A percentile compares a stretch with the other conserved stretches of the same genome.
These are phyloP conservation scores for Calamus simplicifolius DNA, from an alignment of 176 grass and related monocot genomes.

Conservation along the genomic window DNA sequence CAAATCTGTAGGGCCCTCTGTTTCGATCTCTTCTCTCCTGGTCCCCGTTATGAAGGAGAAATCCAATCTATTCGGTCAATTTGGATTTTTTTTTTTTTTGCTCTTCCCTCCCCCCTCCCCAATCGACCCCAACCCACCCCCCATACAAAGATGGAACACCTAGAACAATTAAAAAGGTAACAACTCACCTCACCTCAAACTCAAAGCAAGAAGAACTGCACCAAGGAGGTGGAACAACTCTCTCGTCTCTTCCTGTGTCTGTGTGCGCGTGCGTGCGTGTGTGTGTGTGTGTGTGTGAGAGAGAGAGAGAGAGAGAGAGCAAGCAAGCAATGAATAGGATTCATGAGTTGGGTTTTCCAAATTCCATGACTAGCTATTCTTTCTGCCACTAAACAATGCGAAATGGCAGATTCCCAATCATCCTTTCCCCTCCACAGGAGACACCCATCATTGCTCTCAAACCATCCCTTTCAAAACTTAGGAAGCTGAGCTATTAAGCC, in stretches of 20 bases:
- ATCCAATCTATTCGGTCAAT: constrained; percentile 10
- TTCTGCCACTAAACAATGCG: constrained; percentile 19
- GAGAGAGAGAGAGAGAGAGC: too few relatives aligned
- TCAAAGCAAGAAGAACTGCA: neutral
- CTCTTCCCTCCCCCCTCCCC: neutral
- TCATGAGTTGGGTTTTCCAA: constrained; percentile 15
- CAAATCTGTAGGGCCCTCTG: neutral
- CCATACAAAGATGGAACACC: neutral
- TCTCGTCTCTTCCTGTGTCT: too few relatives aligned
- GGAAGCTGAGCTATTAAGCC: neutral
- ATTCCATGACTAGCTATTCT: constrained; percentile 12
- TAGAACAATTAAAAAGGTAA: constrained; percentile 5
- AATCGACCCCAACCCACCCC: neutral
- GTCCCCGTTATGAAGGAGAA: constrained; percentile 4
- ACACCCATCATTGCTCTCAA: constrained; percentile 21
- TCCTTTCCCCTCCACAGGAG: constrained; percentile 17
- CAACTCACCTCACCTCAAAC: neutral
- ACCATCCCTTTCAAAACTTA: neutral
- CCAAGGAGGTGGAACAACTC: neutral
- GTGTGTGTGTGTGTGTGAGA: too few relatives aligned
- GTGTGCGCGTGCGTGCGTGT: too few relatives aligned
- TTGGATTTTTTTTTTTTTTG: too few relatives aligned
- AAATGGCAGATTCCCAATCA: constrained; percentile 23
- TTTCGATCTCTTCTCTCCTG: neutral
- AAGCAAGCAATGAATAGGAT: constrained; percentile 1